Evolutionary conservation across 176 grass and related monocot genomes (phyloP), one percentile per base, ranked within the genome.

Genomic region (Typha latifolia): DNA sequence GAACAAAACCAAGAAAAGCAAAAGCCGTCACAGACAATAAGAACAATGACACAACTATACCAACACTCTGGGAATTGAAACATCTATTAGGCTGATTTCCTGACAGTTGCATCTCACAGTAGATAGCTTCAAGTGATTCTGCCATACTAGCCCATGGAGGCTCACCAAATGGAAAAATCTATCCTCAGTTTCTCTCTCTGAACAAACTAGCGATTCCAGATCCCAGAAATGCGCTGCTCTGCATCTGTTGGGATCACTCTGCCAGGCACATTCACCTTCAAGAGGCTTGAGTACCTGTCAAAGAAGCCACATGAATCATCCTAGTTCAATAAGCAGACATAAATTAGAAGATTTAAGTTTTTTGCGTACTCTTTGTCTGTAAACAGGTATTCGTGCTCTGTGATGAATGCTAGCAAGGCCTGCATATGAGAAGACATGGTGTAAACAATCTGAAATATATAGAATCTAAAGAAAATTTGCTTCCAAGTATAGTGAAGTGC

Each of bases 181-280:
- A 19, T 18, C 20, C 0, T 21, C 20, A 1, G 18, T 22, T 21
- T 21, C 53, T 19, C 53, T 59, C 16, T 21, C 9, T 2, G 1
- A 21, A 21, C 18, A 59, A 84, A 61, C 72, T 82, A 86, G 22
- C 67, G 85, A 14, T 85, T 62, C 85, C 77, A 78, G 48, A 92
- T 82, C 63, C 82, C 77, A 50, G 74, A 79, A 24, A 96, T 86
- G 15, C 74, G 82, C 72, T 85, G 76, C 79, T 92, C 88, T 48
- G 94, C 94, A 79, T 99, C 86, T 48, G 62, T 47, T 49, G 81
- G 94, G 64, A 99, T 90, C 48, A 93, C 89, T 77, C 94, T 89
- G n/a, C 89, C 94, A 50, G 94, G 94, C 47, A 90, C 86, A 75
- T 77, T 78, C 31, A 92, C 81, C 76, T 89, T 97, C 48, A 92